Evolutionary conservation across 495 filamentous ascomycete species (phyloP).

Genomic region (Xylaria bambusicola): DNA sequence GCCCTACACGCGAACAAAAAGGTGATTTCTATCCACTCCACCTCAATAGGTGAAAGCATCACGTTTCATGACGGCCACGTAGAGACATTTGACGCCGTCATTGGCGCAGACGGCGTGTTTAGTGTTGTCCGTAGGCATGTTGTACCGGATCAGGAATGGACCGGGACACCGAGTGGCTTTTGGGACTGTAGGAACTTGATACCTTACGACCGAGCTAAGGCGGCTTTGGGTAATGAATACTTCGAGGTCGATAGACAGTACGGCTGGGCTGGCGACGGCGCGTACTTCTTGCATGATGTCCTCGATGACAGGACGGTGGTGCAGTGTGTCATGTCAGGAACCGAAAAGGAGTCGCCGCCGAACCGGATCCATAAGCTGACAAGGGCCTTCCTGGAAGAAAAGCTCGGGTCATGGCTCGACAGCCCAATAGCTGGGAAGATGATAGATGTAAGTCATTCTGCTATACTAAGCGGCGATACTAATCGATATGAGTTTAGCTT

Average conservation of each 20-base stretch:
- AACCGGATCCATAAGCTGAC: background rate
- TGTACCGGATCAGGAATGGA: constrained; percentile 1
- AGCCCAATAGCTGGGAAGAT: background rate
- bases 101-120: constrained; percentile 35
- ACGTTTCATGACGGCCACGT: background rate
- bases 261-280: constrained; percentile 24
- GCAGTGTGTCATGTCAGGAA: constrained; percentile 16
- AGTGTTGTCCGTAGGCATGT: constrained; percentile 25
- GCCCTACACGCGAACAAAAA: constrained; percentile 10
- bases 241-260: constrained; percentile 23
- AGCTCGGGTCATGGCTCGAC: background rate
- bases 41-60: background rate
- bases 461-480: background rate
- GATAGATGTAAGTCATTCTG: background rate
- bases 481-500: background rate
- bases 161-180: constrained; percentile 18
- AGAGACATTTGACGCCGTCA: constrained; percentile 24
- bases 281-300: constrained; percentile 16
- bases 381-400: background rate
- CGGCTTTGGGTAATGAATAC: constrained; percentile 18
- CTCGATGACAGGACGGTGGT: constrained; percentile 19
- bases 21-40: background rate
- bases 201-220: constrained; percentile 20
- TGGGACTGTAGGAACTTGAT: constrained; percentile 26
- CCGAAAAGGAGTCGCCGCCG: constrained; percentile 2